Conservation (phyloP, 768 basidiomycete genomes). For the Mycena kentingensis region DNA sequence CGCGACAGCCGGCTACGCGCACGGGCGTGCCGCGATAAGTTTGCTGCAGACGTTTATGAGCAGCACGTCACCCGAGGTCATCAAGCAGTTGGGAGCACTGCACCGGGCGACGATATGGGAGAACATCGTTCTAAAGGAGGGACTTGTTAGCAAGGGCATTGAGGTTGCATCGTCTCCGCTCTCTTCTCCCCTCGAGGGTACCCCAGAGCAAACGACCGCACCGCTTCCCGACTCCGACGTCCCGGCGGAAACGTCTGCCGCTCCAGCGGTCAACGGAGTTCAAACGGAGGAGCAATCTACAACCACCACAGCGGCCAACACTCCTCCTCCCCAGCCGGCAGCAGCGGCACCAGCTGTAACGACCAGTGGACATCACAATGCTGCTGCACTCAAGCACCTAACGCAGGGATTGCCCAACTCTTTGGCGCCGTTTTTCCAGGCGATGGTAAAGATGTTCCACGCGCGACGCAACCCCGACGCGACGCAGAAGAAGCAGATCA, state of each 20-base stretch:
- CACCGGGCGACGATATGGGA: constrained; percentile 88
- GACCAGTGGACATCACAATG: too few species aligned
- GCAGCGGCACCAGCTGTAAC: constrained; percentile 56
- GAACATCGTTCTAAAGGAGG: constrained; percentile 74
- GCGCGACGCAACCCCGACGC: constrained; percentile 75
- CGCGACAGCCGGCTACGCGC: constrained; percentile 77
- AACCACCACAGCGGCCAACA: not conserved
- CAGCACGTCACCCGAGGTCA: constrained; percentile 59
- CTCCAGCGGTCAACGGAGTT: constrained; percentile 17
- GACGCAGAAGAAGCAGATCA: constrained; percentile 75
- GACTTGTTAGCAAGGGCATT: constrained; percentile 56
- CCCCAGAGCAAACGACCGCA: constrained; percentile 44
- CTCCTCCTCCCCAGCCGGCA: constrained; percentile 25
- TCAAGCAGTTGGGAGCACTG: constrained; percentile 73
- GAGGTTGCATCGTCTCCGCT: constrained; percentile 45
- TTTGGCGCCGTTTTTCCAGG: constrained; percentile 85
- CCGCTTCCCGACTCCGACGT: constrained; percentile 43
- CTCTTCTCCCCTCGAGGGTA: constrained; percentile 50
- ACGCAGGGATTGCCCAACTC: constrained; percentile 75
- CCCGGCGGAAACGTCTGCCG: constrained; percentile 19
- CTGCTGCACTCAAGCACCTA: constrained; percentile 75
- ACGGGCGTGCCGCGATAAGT: constrained; percentile 73
- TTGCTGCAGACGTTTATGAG: constrained; percentile 76
- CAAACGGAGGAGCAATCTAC: constrained; percentile 13
- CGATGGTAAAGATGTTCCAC: constrained; percentile 86